Base-by-base conservation (phyloP, 495 filamentous ascomycete genomes). In the Penicillium salamii region DNA sequence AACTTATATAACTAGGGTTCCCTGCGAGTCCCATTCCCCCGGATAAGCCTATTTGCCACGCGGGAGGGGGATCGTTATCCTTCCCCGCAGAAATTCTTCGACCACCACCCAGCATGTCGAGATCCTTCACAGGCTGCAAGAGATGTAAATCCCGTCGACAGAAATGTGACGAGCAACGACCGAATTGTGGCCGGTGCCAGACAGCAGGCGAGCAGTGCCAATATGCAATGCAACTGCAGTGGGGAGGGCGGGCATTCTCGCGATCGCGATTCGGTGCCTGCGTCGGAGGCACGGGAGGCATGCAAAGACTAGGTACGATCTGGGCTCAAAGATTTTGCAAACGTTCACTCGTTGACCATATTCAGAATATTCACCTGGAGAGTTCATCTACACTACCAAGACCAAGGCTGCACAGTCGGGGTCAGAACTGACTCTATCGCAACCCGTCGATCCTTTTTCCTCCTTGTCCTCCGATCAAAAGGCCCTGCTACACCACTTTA, bases 201-300 rank as follows among this genome's bases (percentile, higher is more conserved):
- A 55, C 55, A 31, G 62, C 67, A n/a, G 58, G 59, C 36, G 65
- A 55, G 44, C 57, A 66, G 42, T 70, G 67, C 44, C 59, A 62
- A 49, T 70, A 68, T 60, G 59, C 67, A 29, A 68, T 70, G 65
- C 60, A 68, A 53, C 57, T 70, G 50, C 67, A 70, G 54, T 70
- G 67, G 67, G 67, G 67, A 55, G 67, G 67, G 8, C 62, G 67
- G 38, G 55, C 67, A 14, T 76, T 76, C 44, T 76, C 72, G 39
- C 65, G 72, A 58, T 76, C 72, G 50, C 62, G 72, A 44, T 74
- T 76, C 31, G 72, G 72, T 2, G 70, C 69, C 17, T 76, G 72
- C 55, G 66, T 72, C 40, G 71, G 62, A 32, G 29, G 29, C 18
- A 62, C 59, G 8, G 70, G 68, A 15, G 62, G 65, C 41, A 76